phyloP scores from a whole-genome alignment of 2,329 filamentous ascomycete species.

The Fusarium setosum region DNA sequence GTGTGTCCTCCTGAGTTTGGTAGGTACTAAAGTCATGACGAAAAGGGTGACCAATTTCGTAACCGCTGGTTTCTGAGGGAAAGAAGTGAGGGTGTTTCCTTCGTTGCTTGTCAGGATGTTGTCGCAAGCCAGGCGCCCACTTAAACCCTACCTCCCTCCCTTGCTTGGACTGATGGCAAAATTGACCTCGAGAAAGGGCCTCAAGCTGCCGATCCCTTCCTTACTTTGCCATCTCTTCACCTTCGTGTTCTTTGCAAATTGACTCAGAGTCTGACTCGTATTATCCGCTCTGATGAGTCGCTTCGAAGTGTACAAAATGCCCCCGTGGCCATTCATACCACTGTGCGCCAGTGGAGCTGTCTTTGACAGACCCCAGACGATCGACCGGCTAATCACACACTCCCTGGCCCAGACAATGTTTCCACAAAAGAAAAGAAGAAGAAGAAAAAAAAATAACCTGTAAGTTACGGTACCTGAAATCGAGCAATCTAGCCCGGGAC shows the following conservation, averaged over 20 bases:
- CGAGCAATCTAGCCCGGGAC: constrained; percentile 3
- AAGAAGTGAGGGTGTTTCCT: constrained; percentile 5
- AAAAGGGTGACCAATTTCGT: too few relatives aligned
- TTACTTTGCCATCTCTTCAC: background rate
- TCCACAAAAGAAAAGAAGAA: constrained; percentile 17
- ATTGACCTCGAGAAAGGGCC: constrained; percentile 11
- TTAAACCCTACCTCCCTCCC: background rate
- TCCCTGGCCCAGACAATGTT: constrained; percentile 1
- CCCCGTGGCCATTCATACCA: background rate
- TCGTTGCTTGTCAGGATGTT: background rate
- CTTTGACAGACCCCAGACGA: constrained; percentile 21
- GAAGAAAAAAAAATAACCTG: background rate
- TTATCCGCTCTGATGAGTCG: constrained; percentile 3
- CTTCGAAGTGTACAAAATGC: background rate
- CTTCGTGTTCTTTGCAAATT: background rate
- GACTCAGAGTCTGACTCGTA: constrained; percentile 21
- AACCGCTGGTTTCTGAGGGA: background rate
- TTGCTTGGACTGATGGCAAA: background rate
- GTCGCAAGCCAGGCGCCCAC: background rate
- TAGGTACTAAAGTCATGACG: too few relatives aligned
- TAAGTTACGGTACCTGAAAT: constrained; percentile 6
- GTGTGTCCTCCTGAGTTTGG: background rate
- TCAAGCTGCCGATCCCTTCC: constrained; percentile 3
- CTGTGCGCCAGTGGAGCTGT: constrained; percentile 21
- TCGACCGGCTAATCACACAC: constrained; percentile 11